Evolutionary conservation across 805 yeast species (phyloP).

Genomic region (Brettanomyces sp.): DNA sequence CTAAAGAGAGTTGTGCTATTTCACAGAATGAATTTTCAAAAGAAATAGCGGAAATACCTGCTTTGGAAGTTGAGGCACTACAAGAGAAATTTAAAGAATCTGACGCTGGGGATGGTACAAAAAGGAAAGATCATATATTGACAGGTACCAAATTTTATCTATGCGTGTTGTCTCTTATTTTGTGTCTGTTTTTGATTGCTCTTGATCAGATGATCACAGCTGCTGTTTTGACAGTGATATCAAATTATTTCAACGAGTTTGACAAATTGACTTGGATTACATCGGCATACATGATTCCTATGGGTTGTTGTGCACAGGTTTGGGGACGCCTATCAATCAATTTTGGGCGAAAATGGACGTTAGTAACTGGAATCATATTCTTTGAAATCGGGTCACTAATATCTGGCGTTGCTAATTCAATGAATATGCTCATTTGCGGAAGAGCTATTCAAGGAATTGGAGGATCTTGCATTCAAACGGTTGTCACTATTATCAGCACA

Average conservation of each 20-base stretch:
- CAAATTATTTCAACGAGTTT: constrained; percentile 30
- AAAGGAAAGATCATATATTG: constrained; percentile 18
- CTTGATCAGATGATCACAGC: constrained; percentile 52
- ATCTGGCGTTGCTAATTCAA: constrained; percentile 42
- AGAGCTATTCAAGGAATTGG: constrained; percentile 67
- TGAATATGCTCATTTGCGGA: constrained; percentile 58
- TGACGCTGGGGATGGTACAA: constrained; percentile 34
- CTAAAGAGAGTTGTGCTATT: neutral
- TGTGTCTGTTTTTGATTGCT: constrained; percentile 22
- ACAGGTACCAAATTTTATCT: constrained; percentile 13
- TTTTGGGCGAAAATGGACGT: constrained; percentile 44
- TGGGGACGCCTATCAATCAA: constrained; percentile 51
- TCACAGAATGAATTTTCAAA: neutral
- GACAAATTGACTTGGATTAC: constrained; percentile 48
- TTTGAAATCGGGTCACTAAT: constrained; percentile 58
- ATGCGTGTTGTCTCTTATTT: constrained; percentile 2
- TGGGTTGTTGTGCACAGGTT: constrained; percentile 42
- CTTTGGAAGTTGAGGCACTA: neutral
- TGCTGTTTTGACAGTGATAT: constrained; percentile 38
- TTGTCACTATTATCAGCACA: constrained; percentile 47
- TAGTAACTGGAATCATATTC: constrained; percentile 37
- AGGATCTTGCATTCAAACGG: constrained; percentile 61
- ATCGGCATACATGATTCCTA: constrained; percentile 46
- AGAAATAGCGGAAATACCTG: neutral
- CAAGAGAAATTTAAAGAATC: constrained; percentile 16